These are phyloP conservation scores for Pseudonitzschia multiseries DNA, from an alignment of 108 stramenopile genomes.

Conservation along the genomic window DNA sequence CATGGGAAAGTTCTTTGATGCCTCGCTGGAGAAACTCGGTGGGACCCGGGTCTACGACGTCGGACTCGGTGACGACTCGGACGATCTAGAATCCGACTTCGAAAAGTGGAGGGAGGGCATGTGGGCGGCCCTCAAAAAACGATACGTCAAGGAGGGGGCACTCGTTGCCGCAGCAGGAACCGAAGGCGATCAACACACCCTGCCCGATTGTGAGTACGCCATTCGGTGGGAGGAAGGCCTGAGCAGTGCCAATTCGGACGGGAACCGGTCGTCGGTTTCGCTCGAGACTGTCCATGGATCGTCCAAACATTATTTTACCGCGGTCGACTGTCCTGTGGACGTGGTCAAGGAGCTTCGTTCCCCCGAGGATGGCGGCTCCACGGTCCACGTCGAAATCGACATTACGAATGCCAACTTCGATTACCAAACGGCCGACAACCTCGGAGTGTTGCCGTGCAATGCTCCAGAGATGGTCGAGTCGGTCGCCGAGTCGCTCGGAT, in stretches of 20 bases:
- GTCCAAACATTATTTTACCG: constrained; percentile 75
- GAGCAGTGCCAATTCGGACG: background rate
- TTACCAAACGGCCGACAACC: constrained; percentile 96
- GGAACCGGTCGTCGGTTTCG: constrained; percentile 6
- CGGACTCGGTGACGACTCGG: constrained; percentile 95
- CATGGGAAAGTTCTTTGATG: constrained; percentile 89
- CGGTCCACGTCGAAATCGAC: constrained; percentile 94
- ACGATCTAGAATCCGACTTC: constrained; percentile 95
- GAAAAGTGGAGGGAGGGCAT: constrained; percentile 93
- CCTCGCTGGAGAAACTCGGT: constrained; percentile 69
- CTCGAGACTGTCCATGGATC: constrained; percentile 63
- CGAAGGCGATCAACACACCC: background rate
- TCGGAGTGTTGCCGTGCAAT: constrained; percentile 92
- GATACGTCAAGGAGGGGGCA: constrained; percentile 39
- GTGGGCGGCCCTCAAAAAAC: constrained; percentile 66
- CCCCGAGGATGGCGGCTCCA: constrained; percentile 75
- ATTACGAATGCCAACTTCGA: constrained; percentile 56
- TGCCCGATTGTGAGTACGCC: constrained; percentile 63
- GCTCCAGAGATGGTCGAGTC: constrained; percentile 55
- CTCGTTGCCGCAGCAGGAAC: constrained; percentile 10
- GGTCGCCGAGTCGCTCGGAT: constrained; percentile 68
- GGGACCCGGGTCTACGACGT: constrained; percentile 62
- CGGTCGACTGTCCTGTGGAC: constrained; percentile 70
- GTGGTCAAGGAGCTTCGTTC: constrained; percentile 78
- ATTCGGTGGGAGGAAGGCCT: constrained; percentile 45